These are phyloP conservation scores for Fusarium beomiforme DNA, from an alignment of 2,329 filamentous ascomycete genomes.

Conservation along the genomic window DNA sequence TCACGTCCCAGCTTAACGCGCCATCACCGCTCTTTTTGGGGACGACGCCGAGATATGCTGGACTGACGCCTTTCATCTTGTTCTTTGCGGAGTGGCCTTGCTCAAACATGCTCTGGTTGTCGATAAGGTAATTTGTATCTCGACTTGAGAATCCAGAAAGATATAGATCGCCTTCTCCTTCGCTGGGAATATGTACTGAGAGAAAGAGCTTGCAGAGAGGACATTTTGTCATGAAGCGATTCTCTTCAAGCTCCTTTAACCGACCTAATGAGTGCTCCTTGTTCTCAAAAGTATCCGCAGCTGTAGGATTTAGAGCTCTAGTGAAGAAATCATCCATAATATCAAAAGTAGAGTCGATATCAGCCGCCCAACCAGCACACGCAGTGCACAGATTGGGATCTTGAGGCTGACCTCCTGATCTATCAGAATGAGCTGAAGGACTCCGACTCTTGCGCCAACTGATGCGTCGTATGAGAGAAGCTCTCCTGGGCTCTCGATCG, in stretches of 20 bases:
- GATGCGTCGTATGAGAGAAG: slow-evolving; percentile 49
- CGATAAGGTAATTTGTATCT: slow-evolving; percentile 49
- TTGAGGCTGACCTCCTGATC: slow-evolving; percentile 39
- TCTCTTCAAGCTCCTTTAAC: slow-evolving; percentile 45
- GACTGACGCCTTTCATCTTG: slow-evolving; percentile 44
- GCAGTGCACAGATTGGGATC: slow-evolving; percentile 46
- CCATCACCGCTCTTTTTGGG: slow-evolving; percentile 46
- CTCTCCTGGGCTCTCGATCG: slow-evolving; percentile 41
- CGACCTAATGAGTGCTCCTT: slow-evolving; percentile 45
- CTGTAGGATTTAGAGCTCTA: slow-evolving; percentile 42
- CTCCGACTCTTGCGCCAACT: slow-evolving; percentile 51
- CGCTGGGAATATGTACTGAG: slow-evolving; percentile 46
- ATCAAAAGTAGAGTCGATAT: slow-evolving; percentile 47
- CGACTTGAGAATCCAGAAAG: slow-evolving; percentile 49
- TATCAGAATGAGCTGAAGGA: slow-evolving; percentile 49
- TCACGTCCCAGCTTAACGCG: slow-evolving; percentile 45
- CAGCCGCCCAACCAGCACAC: slow-evolving; percentile 47
- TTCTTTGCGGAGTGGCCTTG: slow-evolving; percentile 44
- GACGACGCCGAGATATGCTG: slow-evolving; percentile 47
- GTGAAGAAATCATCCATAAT: slow-evolving; percentile 46
- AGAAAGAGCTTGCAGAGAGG: slow-evolving; percentile 50
- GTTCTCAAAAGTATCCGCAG: slow-evolving; percentile 47
- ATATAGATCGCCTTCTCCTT: slow-evolving; percentile 45
- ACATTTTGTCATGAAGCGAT: slow-evolving; percentile 48
- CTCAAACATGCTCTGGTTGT: slow-evolving; percentile 46